Percentiles rank a stretch among this genome's conserved stretches.
Conservation (phyloP, 305 asterid species). For the Fraxinus baroniana region DNA sequence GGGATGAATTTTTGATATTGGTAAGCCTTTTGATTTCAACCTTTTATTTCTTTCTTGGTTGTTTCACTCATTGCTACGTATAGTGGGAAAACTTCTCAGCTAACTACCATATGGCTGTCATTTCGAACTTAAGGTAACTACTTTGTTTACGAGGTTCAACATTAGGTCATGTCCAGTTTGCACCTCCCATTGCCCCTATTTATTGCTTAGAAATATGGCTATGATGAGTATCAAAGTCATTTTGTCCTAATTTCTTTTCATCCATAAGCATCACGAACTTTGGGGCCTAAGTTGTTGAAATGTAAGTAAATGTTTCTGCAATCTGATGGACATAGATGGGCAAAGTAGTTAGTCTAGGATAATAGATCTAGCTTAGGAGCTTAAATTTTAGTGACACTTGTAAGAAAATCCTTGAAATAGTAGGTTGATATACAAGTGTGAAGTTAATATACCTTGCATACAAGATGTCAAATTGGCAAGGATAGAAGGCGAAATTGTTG, state of each 20-base stretch:
- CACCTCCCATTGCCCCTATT: slow-evolving; percentile 17
- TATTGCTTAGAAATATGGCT: slow-evolving; percentile 1
- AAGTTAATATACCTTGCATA: not conserved
- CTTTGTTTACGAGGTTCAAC: slow-evolving; percentile 9
- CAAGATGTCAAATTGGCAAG: not conserved
- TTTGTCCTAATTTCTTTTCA: not conserved
- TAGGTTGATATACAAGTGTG: not conserved
- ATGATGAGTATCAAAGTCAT: not conserved
- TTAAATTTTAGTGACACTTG: not conserved
- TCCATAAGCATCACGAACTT: not conserved
- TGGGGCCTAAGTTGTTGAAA: slow-evolving; percentile 1
- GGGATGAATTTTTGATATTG: slow-evolving; percentile 63
- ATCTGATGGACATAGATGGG: not conserved
- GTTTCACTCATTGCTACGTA: not conserved
- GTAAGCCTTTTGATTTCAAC: slow-evolving; percentile 36
- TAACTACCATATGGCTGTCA: not conserved
- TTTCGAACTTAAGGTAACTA: not conserved
- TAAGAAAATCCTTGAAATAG: not conserved
- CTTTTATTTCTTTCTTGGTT: slow-evolving; percentile 14
- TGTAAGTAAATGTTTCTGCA: not conserved
- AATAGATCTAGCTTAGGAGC: not conserved
- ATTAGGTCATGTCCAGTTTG: slow-evolving; percentile 16
- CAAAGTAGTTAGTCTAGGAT: not conserved
- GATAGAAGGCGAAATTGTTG: not conserved
- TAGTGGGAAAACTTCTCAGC: not conserved